Base-by-base conservation (phyloP, 495 filamentous ascomycete species). In the Aspergillus biplanus region DNA sequence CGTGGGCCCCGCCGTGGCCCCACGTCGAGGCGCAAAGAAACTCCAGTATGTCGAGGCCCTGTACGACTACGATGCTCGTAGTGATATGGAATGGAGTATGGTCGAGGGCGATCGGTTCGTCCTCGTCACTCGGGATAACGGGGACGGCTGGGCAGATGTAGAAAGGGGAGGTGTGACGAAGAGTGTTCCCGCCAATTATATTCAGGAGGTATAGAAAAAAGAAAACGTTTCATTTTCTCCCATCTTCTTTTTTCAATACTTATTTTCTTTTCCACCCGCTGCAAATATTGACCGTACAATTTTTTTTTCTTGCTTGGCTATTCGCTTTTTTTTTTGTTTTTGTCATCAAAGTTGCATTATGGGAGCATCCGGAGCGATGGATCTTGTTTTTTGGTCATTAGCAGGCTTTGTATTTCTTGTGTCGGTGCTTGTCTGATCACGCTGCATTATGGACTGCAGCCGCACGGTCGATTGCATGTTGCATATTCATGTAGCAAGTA, bases 71-170 rank as follows among this genome's bases (percentile, higher is more conserved):
- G 81, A 88, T 62, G 92, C 94, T 7, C 85, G 90, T 64, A 93
- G 88, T 69, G 92, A 95, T 39, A 85, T 85, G 34, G 95, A 99
- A 74, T 92, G 91, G 78, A 90, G 81, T 70, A 99, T 99, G 91
- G 63, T 70, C 4, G 95, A 95, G 76, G 95, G 95, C 0, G 95
- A 99, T 73, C 80, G 88, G 57, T 97, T 99, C 69, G 95, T 97
- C 21, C 73, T 97, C 44, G 86, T 97, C 48, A 92, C 83, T 65
- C 85, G 87, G 47, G 92, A 98, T 72, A 81, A 86, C 11, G 95
- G 95, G 1, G 95, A 97, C 78, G 95, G 95, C 13, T 99, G 95
- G 95, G 92, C 89, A 9, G 94, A 97, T 77, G 95, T 99, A 13
- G 95, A 97, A 80, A 89, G 89, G 64, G 90, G 89, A 31, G 95